Conservation (phyloP, 495 filamentous ascomycete species). For the Immersiella caudata region DNA sequence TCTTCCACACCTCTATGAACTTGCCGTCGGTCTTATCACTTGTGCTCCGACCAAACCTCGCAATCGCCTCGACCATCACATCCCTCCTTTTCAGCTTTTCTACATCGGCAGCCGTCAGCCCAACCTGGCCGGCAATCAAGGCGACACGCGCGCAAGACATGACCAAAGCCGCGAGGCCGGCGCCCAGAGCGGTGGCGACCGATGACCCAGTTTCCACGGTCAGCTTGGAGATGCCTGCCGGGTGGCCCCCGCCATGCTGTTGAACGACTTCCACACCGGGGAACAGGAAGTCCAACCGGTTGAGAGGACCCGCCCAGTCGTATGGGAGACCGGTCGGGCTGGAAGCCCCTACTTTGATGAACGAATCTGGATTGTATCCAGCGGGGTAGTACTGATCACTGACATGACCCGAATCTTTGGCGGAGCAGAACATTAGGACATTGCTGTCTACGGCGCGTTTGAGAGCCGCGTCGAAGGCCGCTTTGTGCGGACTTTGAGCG, state of each 20-base stretch:
- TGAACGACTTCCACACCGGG: slow-evolving; percentile 12
- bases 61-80: slow-evolving; percentile 6
- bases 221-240: neutral
- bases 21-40: neutral
- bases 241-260: neutral
- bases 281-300: slow-evolving; percentile 8
- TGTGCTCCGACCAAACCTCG: neutral
- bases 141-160: slow-evolving; percentile 21
- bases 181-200: slow-evolving; percentile 13
- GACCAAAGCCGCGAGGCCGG: slow-evolving; percentile 14
- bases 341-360: slow-evolving; percentile 12
- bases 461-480: neutral
- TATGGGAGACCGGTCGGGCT: neutral
- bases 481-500: neutral
- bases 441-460: neutral
- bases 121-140: neutral
- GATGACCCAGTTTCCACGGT: slow-evolving; percentile 13
- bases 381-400: slow-evolving; percentile 1
- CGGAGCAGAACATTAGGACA: slow-evolving; percentile 24
- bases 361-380: neutral
- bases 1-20: slow-evolving; percentile 10
- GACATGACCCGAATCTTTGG: slow-evolving; percentile 10
- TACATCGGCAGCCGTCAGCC: neutral
- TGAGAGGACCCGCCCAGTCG: neutral
- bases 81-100: neutral